Base-by-base conservation (phyloP, 805 yeast species). In the Maudiozyma pseudohumilis region DNA sequence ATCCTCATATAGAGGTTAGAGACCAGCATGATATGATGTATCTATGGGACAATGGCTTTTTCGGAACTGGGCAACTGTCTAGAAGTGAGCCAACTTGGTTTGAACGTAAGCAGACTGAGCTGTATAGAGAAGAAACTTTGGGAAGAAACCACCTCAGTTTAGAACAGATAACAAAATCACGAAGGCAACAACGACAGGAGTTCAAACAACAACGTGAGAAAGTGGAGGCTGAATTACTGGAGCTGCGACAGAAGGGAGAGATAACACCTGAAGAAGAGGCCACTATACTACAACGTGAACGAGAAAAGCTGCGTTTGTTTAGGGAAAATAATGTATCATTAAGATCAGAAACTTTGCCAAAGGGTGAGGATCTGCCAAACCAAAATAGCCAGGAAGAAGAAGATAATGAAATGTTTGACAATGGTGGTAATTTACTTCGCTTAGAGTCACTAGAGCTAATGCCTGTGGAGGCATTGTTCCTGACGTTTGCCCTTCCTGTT, bases 71-170 rank as follows among this genome's bases (percentile, higher is more conserved):
- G 2, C 72, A 74, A 2, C 63, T 87, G 32, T 83, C 95, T 25
- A 67, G 98, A 45, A 81, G 94, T 40, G 96, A 92, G 53, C 95
- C 98, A 0, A 75, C 95, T 0, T 92, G 97, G 96, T 59, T 55
- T 32, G 66, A 64, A n/a, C 67, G 96, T 38, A 75, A 85, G 1
- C 59, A 63, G 23, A 65, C 77, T 33, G 58, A 85, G 29, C 60
- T 82, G 19, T 26, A 37, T 16, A 38, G 29, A 10, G 69, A 68
- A 35, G 52, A 61, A 34, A 50, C 52, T 45, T 45, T 48, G 39
- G 30, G 49, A 19, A 19, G 48, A 25, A 35, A 56, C 40, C 32
- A 29, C 5, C 13, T 45, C 6, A 66, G 80, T 16, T 67, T 76
- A 42, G 98, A 92, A 61, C 94, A 85, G 42, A 59, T 89, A 22